Conservation (phyloP, 2,329 filamentous ascomycete genomes). For the Tolypocladium tundrense region DNA sequence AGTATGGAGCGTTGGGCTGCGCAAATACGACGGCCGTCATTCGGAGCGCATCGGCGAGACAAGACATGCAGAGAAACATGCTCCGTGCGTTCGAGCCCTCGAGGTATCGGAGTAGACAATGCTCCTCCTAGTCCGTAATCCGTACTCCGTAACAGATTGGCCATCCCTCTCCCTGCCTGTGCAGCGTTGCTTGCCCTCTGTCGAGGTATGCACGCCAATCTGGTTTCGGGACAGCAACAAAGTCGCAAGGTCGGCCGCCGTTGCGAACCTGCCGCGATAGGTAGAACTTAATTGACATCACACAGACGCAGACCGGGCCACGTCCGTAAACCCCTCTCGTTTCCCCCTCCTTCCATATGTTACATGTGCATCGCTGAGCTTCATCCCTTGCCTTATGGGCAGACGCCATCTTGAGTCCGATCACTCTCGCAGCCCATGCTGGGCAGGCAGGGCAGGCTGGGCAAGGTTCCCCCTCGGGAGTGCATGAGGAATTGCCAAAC, state of each 20-base stretch:
- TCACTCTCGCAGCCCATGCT: background rate
- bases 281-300: background rate
- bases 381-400: background rate
- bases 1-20: background rate
- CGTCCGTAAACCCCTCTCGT: background rate
- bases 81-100: background rate
- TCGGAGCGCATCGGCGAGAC: background rate
- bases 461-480: background rate
- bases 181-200: background rate
- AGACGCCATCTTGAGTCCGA: background rate
- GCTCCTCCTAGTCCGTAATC: background rate
- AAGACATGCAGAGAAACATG: background rate
- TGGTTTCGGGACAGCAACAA: background rate
- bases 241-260: background rate
- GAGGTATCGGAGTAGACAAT: too few species aligned
- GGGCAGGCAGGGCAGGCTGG: background rate
- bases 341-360: background rate
- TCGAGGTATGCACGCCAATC: background rate
- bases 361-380: background rate
- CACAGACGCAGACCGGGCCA: background rate
- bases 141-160: background rate
- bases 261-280: background rate
- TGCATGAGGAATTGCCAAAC: conserved; percentile 1
- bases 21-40: background rate
- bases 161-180: background rate